Conservation (phyloP, 2,329 filamentous ascomycete species). For the Sporothrix inflata region DNA sequence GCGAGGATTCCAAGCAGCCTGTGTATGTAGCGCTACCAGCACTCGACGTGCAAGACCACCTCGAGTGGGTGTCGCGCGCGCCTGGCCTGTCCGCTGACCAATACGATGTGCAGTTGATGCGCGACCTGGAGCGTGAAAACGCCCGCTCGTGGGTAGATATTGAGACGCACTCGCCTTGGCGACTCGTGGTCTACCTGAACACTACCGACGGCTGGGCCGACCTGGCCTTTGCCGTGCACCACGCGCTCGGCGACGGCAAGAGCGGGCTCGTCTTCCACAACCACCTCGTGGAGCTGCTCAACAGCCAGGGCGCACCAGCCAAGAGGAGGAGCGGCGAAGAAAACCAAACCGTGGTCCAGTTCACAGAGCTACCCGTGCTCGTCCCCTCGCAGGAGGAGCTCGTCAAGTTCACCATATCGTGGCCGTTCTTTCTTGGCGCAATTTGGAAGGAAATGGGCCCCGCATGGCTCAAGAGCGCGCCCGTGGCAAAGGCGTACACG, state of each 20-base stretch:
- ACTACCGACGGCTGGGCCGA: slow-evolving; percentile 41
- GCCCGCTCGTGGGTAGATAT: slow-evolving; percentile 48
- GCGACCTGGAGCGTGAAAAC: slow-evolving; percentile 46
- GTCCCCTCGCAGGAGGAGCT: slow-evolving; percentile 48
- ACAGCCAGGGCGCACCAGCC: slow-evolving; percentile 27
- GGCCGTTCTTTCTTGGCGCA: slow-evolving; percentile 45
- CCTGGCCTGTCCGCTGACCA: slow-evolving; percentile 30
- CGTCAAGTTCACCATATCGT: slow-evolving; percentile 47
- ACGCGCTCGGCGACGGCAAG: slow-evolving; percentile 56
- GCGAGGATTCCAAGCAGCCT: slow-evolving; percentile 49
- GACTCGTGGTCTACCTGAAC: slow-evolving; percentile 45
- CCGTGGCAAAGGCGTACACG: slow-evolving; percentile 43
- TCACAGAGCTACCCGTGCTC: slow-evolving; percentile 41
- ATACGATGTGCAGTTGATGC: slow-evolving; percentile 41
- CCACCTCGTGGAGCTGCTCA: slow-evolving; percentile 50
- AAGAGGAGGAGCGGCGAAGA: background rate
- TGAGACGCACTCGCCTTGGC: slow-evolving; percentile 52
- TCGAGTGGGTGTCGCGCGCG: slow-evolving; percentile 42
- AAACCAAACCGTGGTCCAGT: slow-evolving; percentile 38
- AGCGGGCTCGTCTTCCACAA: slow-evolving; percentile 55
- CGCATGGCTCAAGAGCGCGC: slow-evolving; percentile 39
- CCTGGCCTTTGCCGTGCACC: slow-evolving; percentile 55
- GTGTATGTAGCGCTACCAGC: slow-evolving; percentile 49
- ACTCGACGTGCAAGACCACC: slow-evolving; percentile 50
- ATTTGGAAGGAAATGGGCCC: slow-evolving; percentile 49